Conservation (phyloP, 1,284 basidiomycete genomes). For the Sphagnurus paluster region DNA sequence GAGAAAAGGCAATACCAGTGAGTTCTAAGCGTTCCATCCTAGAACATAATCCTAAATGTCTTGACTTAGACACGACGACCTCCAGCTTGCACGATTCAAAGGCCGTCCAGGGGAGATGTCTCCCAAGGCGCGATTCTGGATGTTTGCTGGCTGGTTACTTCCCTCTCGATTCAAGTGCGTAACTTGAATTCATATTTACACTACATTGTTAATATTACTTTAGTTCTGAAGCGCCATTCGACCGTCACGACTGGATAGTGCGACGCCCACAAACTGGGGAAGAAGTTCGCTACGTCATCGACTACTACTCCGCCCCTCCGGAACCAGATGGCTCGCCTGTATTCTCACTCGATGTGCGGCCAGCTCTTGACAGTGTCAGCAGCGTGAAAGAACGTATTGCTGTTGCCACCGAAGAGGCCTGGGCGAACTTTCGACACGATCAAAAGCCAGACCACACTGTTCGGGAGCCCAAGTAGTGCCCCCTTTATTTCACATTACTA, state of each 20-base stretch:
- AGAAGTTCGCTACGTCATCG: constrained; percentile 92
- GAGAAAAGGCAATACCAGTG: constrained; percentile 72
- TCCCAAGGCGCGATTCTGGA: constrained; percentile 85
- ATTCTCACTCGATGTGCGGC: constrained; percentile 90
- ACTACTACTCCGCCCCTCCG: constrained; percentile 91
- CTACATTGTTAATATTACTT: not conserved
- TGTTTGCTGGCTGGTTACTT: constrained; percentile 85
- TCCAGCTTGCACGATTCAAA: constrained; percentile 82
- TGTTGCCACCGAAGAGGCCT: constrained; percentile 71
- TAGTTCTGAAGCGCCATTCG: constrained; percentile 91
- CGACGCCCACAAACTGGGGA: constrained; percentile 72
- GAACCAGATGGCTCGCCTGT: constrained; percentile 87
- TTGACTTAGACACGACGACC: constrained; percentile 43
- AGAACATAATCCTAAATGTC: not conserved
- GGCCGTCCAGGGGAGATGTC: constrained; percentile 89
- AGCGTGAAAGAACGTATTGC: constrained; percentile 72
- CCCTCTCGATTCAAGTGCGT: constrained; percentile 88
- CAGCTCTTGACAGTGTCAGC: constrained; percentile 79
- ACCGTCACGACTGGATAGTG: constrained; percentile 98
- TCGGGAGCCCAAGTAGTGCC: constrained; percentile 16
- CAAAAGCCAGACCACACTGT: constrained; percentile 22
- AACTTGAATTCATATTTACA: not conserved
- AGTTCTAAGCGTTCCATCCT: constrained; percentile 28
- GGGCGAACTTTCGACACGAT: constrained; percentile 45
- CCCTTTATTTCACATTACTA: no score